Evolutionary conservation across 2,329 filamentous ascomycete genomes (phyloP).

Genomic region (Zymoseptoria brevis): DNA sequence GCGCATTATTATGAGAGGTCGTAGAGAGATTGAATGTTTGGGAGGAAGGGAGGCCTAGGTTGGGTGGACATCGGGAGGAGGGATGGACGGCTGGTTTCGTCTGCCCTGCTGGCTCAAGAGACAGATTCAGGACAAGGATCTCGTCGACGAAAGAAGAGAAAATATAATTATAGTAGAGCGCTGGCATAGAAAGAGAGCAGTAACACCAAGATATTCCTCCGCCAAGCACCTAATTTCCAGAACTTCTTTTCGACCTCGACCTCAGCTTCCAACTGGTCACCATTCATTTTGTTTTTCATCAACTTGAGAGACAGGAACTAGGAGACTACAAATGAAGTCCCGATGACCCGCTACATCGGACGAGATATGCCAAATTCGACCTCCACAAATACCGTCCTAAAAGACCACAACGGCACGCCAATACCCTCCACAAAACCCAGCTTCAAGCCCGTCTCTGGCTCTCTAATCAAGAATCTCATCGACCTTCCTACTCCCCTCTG

Average conservation of each 20-base stretch:
- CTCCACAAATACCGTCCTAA: not conserved
- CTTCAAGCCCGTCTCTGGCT: constrained; percentile 29
- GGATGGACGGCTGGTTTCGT: not conserved
- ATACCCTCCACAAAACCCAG: constrained; percentile 8
- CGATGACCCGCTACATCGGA: not conserved
- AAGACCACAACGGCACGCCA: not conserved
- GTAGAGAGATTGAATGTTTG: not conserved
- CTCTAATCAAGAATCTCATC: constrained; percentile 12
- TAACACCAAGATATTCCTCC: not conserved
- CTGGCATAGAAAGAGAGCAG: not conserved
- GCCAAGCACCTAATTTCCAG: not conserved
- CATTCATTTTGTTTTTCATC: no score
- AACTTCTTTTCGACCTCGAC: not conserved
- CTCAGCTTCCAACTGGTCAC: no score
- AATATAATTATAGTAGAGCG: not conserved
- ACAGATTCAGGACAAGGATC: no score
- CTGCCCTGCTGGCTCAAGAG: no score
- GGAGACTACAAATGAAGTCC: no score
- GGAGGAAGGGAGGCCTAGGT: not conserved
- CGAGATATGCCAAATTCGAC: not conserved
- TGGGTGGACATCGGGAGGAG: not conserved
- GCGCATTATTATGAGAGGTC: constrained; percentile 67
- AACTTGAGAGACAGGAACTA: no score
- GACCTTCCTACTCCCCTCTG: constrained; percentile 21
- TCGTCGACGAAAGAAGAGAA: not conserved